phyloP scores from a whole-genome alignment of 345 rosid genomes.

The Brassica juncea region DNA sequence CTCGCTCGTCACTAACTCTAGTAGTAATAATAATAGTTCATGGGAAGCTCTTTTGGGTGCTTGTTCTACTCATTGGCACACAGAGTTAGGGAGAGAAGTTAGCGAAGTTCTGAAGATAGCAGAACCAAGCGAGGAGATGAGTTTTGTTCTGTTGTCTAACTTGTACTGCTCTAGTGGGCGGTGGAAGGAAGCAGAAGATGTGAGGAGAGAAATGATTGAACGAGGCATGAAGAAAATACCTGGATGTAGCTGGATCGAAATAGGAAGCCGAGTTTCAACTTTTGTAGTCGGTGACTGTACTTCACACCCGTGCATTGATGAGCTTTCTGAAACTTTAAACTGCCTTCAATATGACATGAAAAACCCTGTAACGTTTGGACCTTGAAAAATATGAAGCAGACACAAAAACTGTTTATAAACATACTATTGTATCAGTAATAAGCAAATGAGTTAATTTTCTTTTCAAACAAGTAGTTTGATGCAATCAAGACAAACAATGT shows the following conservation, averaged over 20 bases:
- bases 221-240: constrained; percentile 69
- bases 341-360: constrained; percentile 56
- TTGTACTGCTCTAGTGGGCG: constrained; percentile 59
- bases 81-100: constrained; percentile 47
- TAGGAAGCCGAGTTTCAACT: constrained; percentile 48
- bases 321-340: constrained; percentile 39
- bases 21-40: constrained; percentile 18
- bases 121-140: constrained; percentile 55
- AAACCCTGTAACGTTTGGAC: constrained; percentile 29
- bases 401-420: background rate
- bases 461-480: background rate
- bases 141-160: constrained; percentile 68
- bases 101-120: constrained; percentile 44
- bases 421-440: background rate
- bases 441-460: background rate
- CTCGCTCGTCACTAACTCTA: constrained; percentile 2
- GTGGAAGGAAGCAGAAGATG: constrained; percentile 77
- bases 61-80: constrained; percentile 50
- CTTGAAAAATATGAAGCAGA: background rate
- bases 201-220: constrained; percentile 62
- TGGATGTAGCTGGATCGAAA: constrained; percentile 86
- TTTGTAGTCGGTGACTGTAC: constrained; percentile 54
- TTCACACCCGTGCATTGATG: constrained; percentile 41
- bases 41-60: constrained; percentile 68
- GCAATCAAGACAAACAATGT: background rate